phyloP scores from a whole-genome alignment of 129 eudicot genomes.

The Chrysanthemum makinoi region DNA sequence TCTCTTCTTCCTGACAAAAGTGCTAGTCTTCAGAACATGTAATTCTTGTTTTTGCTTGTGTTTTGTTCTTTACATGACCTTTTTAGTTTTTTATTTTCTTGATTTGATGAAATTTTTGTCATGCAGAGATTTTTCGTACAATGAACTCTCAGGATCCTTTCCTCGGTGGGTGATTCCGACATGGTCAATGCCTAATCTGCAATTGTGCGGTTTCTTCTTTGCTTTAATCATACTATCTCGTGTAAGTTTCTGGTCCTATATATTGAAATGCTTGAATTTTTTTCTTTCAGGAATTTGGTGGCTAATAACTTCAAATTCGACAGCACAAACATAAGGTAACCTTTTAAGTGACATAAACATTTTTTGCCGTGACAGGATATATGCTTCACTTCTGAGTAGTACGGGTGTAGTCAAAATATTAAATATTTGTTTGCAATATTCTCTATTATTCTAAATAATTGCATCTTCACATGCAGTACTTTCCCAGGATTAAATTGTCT shows the following conservation, averaged over 20 bases:
- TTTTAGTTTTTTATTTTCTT: slow-evolving; percentile 6
- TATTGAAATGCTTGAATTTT: slow-evolving; percentile 10
- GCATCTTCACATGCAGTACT: slow-evolving; percentile 20
- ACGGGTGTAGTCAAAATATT: neutral
- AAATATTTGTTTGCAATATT: neutral
- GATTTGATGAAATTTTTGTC: slow-evolving; percentile 19
- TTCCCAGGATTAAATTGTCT: slow-evolving; percentile 44
- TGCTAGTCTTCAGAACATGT: slow-evolving; percentile 54
- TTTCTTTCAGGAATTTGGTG: slow-evolving; percentile 59
- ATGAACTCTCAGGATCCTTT: slow-evolving; percentile 62
- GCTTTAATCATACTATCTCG: neutral
- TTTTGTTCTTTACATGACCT: neutral
- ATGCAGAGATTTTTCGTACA: slow-evolving; percentile 82
- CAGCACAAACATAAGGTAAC: slow-evolving; percentile 46
- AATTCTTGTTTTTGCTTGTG: slow-evolving; percentile 22
- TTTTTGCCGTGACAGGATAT: neutral
- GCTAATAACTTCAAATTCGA: slow-evolving; percentile 57
- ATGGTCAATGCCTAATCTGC: slow-evolving; percentile 44
- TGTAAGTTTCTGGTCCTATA: slow-evolving; percentile 2
- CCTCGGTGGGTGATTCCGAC: slow-evolving; percentile 58
- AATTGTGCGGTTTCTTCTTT: slow-evolving; percentile 47
- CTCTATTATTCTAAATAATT: slow-evolving; percentile 1
- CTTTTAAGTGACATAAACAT: slow-evolving; percentile 1
- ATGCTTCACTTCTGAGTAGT: too few species aligned
- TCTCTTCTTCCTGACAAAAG: slow-evolving; percentile 55